Base-by-base conservation (phyloP, 2,329 filamentous ascomycete genomes). In the Aspergillus floridensis region DNA sequence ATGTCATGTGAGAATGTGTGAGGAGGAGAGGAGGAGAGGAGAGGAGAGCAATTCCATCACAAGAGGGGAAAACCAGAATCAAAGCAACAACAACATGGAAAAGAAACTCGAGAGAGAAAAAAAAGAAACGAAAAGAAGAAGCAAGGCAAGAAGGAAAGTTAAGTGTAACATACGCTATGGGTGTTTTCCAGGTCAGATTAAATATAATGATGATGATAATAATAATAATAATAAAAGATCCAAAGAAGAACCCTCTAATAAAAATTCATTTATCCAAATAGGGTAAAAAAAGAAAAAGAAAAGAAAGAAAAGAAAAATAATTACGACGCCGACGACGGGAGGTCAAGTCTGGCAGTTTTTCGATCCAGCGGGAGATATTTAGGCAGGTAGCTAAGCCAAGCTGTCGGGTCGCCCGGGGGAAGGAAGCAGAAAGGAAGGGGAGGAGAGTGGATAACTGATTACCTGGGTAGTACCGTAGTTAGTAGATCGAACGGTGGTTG, bases 391-490 rank as follows among this genome's bases (percentile, higher is more conserved):
- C 49, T 57, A 62, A 62, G 64, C 65, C 66, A 61, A 63, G 61
- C 62, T 66, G 66, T 64, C 64, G 66, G 65, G 66, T 65, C 62
- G 53, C 49, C 59, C 56, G 57, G 56, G 56, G 59, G 52, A 19
- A n/a, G 38, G n/a, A 16, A 16, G 38, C 8, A 35, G 32, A 16
- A 16, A 16, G 38, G 38, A 19, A 35, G 32, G 32, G 14, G 32
- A 35, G 32, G 32, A 35, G 14, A 35, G 32, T 35, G 32, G 32
- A 16, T 35, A 35, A 29, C 2, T 35, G 11, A 35, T 35, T 35
- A 12, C 32, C 32, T 35, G 14, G 32, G 8, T 8, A 29, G 26
- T 35, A 16, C 1, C 32, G 32, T 35, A 35, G 32, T 12, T 4
- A 61, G 57, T 56, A 52, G 62, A 64, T 63, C 60, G 55, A 61